A percentile compares a stretch with the other conserved stretches of the same genome.
Evolutionary conservation across 768 basidiomycete species (phyloP).

Genomic region (Tricholoma sp.): DNA sequence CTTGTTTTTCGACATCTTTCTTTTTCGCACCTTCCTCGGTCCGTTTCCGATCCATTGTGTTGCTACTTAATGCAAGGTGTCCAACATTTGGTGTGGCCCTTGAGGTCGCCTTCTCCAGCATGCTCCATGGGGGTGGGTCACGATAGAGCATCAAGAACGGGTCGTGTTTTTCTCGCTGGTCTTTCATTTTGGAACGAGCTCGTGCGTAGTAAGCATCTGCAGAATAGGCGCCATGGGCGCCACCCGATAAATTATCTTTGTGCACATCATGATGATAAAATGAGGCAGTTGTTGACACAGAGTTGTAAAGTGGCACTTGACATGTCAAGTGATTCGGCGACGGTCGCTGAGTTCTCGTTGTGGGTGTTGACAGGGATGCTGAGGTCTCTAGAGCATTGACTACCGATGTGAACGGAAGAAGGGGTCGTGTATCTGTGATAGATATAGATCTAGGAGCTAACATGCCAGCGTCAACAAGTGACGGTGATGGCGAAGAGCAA

Average conservation of each 20-base stretch:
- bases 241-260: neutral
- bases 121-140: constrained; percentile 31
- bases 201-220: neutral
- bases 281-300: neutral
- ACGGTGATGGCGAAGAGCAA: neutral
- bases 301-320: neutral
- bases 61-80: neutral
- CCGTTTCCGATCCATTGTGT: constrained; percentile 1
- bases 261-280: neutral
- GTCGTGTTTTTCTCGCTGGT: constrained; percentile 11
- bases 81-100: neutral
- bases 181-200: neutral
- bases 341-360: neutral
- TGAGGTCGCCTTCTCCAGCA: constrained; percentile 12
- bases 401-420: neutral
- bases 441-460: neutral
- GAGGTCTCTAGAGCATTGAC: neutral
- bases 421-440: neutral
- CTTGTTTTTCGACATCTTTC: neutral
- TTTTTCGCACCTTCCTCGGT: neutral
- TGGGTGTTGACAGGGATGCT: neutral
- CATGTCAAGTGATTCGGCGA: neutral
- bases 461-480: neutral
- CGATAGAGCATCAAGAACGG: constrained; percentile 31
- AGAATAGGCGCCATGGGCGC: neutral